Percentiles rank a stretch among this genome's conserved stretches.
Evolutionary conservation across 805 yeast species (phyloP).

Genomic region (Candida maesae): DNA sequence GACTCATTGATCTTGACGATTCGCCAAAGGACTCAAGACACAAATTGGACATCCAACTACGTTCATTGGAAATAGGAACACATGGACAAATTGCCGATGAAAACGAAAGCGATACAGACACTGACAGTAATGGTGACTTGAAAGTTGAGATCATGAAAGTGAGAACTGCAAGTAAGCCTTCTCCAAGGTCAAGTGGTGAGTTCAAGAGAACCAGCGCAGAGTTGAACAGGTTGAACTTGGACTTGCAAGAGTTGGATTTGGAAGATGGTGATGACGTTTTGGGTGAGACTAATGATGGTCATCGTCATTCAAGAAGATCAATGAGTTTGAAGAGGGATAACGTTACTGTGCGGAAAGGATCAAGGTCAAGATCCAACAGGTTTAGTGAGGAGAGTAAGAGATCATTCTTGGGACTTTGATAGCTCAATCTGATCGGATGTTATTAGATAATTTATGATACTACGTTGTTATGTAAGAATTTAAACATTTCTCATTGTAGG

Average conservation of each 20-base stretch:
- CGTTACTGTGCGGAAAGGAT: slow-evolving; percentile 1
- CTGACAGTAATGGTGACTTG: slow-evolving; percentile 21
- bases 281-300: slow-evolving; percentile 4
- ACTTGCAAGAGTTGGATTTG: slow-evolving; percentile 21
- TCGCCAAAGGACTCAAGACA: slow-evolving; percentile 15
- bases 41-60: slow-evolving; percentile 17
- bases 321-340: slow-evolving; percentile 14
- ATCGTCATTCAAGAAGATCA: slow-evolving; percentile 16
- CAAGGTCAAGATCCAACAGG: slow-evolving; percentile 4
- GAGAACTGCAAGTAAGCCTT: background rate
- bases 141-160: slow-evolving; percentile 22
- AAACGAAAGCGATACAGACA: slow-evolving; percentile 13
- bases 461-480: too few species aligned
- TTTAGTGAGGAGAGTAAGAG: slow-evolving; percentile 8
- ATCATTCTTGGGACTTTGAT: slow-evolving; percentile 20
- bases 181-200: slow-evolving; percentile 2
- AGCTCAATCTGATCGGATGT: too few species aligned
- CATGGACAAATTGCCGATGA: slow-evolving; percentile 11
- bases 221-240: slow-evolving; percentile 17
- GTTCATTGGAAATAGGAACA: slow-evolving; percentile 12
- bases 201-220: slow-evolving; percentile 8
- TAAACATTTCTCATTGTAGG: background rate
- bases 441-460: too few species aligned
- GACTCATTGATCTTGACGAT: slow-evolving; percentile 19
- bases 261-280: slow-evolving; percentile 5